A percentile compares a stretch with the other conserved stretches of the same genome.
phyloP scores from a whole-genome alignment of 148 eudicot genomes.

The Vaccinium myrtillus region DNA sequence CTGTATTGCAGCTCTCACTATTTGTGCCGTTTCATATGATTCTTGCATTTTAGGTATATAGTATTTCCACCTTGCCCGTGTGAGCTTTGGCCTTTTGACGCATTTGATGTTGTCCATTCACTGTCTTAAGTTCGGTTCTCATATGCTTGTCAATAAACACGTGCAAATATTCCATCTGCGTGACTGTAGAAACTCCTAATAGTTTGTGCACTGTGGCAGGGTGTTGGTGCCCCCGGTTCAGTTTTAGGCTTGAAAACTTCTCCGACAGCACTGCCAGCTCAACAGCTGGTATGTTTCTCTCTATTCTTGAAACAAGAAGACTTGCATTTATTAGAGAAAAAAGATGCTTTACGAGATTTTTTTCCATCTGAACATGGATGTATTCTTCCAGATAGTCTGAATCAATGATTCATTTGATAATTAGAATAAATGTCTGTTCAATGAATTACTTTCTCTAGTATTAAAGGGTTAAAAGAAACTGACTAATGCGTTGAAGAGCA shows the following conservation, averaged over 20 bases:
- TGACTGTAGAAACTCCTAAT: conserved; percentile 12
- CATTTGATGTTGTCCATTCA: neutral
- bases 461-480: neutral
- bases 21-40: neutral
- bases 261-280: conserved; percentile 49
- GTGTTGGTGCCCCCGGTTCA: conserved; percentile 54
- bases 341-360: neutral
- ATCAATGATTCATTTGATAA: neutral
- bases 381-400: neutral
- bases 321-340: neutral
- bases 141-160: neutral
- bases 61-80: neutral
- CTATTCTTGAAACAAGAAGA: conserved; percentile 16
- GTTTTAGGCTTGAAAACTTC: conserved; percentile 67
- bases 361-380: neutral
- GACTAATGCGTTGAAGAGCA: conserved; percentile 4
- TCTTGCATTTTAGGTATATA: neutral
- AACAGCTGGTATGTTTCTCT: conserved; percentile 55
- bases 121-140: neutral
- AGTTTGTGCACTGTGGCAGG: conserved; percentile 47
- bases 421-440: neutral
- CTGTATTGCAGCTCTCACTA: conserved; percentile 1
- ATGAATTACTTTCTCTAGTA: neutral
- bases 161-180: neutral
- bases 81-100: conserved; percentile 12